Conservation (phyloP, 2,329 filamentous ascomycete species). For the Clonostachys chloroleuca region DNA sequence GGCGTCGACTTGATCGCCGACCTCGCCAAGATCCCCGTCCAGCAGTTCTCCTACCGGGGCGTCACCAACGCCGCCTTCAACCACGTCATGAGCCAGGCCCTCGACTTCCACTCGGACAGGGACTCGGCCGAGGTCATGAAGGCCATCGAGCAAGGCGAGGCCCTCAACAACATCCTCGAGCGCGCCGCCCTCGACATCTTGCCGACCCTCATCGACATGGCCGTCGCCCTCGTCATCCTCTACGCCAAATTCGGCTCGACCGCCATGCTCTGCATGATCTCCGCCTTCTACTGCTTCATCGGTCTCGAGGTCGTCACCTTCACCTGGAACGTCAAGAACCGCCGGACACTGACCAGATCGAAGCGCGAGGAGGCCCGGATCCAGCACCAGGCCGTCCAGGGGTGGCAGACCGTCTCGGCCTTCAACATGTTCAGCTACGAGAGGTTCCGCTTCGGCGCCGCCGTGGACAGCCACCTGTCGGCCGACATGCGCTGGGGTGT, state of each 20-base stretch:
- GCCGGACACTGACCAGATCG: constrained; percentile 28
- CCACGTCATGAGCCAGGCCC: constrained; percentile 65
- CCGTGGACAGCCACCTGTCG: constrained; percentile 32
- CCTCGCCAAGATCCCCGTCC: constrained; percentile 23
- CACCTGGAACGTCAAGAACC: constrained; percentile 27
- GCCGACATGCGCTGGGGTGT: constrained; percentile 22
- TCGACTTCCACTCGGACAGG: constrained; percentile 66
- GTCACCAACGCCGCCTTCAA: constrained; percentile 59
- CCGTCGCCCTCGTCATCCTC: constrained; percentile 56
- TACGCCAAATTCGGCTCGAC: constrained; percentile 59
- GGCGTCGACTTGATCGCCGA: constrained; percentile 8
- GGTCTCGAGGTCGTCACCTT: constrained; percentile 22
- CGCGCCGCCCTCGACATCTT: constrained; percentile 53
- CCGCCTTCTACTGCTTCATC: constrained; percentile 10
- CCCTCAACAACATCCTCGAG: constrained; percentile 55
- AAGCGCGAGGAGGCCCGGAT: constrained; percentile 44
- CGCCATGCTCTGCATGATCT: constrained; percentile 35
- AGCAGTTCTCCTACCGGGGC: constrained; percentile 39
- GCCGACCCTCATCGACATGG: constrained; percentile 59
- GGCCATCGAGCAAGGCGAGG: constrained; percentile 58
- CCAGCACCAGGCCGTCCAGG: constrained; percentile 49
- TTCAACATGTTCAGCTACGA: constrained; percentile 58
- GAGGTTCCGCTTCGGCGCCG: constrained; percentile 45
- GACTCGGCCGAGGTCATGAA: constrained; percentile 61
- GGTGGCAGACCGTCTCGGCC: constrained; percentile 54